Percentiles rank a stretch among this genome's conserved stretches.
Conservation (phyloP, 1,284 basidiomycete genomes). For the Takashimella tepidaria region DNA sequence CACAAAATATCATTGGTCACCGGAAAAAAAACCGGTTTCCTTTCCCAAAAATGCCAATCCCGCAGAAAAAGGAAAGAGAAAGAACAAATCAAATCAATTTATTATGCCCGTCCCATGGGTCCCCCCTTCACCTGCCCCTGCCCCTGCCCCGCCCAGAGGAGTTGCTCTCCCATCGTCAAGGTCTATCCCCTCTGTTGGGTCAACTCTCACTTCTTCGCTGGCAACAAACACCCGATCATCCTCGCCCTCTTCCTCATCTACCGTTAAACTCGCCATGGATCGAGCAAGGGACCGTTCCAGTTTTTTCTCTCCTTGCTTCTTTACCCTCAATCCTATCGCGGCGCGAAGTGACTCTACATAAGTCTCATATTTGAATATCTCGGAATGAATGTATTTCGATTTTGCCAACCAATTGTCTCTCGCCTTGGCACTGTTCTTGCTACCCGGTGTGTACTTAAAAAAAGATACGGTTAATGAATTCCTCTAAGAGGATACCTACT, state of each 20-base stretch:
- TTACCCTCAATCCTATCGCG: slow-evolving; percentile 73
- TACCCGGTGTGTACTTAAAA: slow-evolving; percentile 67
- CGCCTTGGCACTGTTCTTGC: slow-evolving; percentile 70
- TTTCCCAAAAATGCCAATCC: no score
- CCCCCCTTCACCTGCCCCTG: not conserved
- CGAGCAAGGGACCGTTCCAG: slow-evolving; percentile 54
- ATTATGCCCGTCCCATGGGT: not conserved
- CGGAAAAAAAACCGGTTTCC: no score
- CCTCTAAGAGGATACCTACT: no score
- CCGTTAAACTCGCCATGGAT: slow-evolving; percentile 10
- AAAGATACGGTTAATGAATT: not conserved
- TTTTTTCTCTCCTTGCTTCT: slow-evolving; percentile 79
- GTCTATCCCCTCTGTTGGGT: not conserved
- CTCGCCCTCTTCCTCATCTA: not conserved
- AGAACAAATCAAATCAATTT: no score
- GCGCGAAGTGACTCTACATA: slow-evolving; percentile 82
- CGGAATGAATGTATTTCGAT: slow-evolving; percentile 77
- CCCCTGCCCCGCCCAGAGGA: no score
- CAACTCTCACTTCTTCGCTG: not conserved
- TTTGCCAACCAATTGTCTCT: slow-evolving; percentile 88
- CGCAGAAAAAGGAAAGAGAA: no score
- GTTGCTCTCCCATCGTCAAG: not conserved
- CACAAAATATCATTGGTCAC: not conserved
- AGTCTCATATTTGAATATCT: slow-evolving; percentile 93
- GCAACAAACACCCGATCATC: not conserved